Conservation (phyloP, 305 asterid genomes). For the Lippia alba region DNA sequence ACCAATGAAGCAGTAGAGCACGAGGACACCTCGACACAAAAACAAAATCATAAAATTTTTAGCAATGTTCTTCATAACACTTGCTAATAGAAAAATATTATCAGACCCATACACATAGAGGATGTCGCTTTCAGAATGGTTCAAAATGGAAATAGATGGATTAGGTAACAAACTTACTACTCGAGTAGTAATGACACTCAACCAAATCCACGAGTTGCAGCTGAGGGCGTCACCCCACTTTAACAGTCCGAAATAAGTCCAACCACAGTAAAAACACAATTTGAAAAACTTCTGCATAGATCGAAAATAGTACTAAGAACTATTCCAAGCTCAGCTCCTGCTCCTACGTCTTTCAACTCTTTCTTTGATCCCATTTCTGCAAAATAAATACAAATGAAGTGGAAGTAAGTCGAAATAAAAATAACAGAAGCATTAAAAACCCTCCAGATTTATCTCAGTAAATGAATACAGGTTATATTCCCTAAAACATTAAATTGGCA, state of each 20-base stretch:
- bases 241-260: conserved; percentile 70
- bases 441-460: background rate
- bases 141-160: conserved; percentile 30
- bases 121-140: conserved; percentile 25
- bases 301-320: conserved; percentile 29
- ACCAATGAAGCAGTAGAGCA: conserved; percentile 95
- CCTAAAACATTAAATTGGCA: background rate
- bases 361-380: conserved; percentile 84
- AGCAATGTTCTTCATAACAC: conserved; percentile 44
- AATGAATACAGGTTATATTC: no score
- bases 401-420: conserved; percentile 16
- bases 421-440: background rate
- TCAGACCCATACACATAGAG: conserved; percentile 43
- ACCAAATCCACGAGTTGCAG: conserved; percentile 80
- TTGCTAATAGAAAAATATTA: conserved; percentile 39
- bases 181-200: conserved; percentile 64
- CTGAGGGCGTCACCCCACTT: conserved; percentile 72
- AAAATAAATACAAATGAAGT: conserved; percentile 20
- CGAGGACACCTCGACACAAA: conserved; percentile 90
- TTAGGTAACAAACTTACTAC: conserved; percentile 64
- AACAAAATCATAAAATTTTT: conserved; percentile 69
- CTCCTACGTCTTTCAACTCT: conserved; percentile 65
- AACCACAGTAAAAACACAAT: conserved; percentile 65
- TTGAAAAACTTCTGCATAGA: conserved; percentile 44
- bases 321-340: conserved; percentile 74